phyloP scores from a whole-genome alignment of 257 asterid species.

The Leonotis leonurus region DNA sequence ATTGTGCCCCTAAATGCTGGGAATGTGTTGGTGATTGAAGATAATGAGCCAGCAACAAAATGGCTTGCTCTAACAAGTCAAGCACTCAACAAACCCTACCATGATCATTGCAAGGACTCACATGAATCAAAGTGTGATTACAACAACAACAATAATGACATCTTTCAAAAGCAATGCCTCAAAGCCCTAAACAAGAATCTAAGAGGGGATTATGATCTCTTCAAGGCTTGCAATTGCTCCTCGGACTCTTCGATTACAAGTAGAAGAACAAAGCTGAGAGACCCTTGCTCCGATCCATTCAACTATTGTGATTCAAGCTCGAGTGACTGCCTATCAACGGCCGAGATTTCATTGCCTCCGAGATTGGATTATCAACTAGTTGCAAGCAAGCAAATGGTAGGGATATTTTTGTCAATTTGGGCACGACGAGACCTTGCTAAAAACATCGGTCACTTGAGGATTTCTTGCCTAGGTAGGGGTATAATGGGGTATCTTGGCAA shows the following conservation, averaged over 20 bases:
- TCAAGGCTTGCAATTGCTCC: slow-evolving; percentile 58
- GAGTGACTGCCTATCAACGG: slow-evolving; percentile 27
- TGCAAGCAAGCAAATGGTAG: slow-evolving; percentile 93
- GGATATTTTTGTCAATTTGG: slow-evolving; percentile 74
- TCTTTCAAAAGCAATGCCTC: slow-evolving; percentile 51
- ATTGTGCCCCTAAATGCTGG: slow-evolving; percentile 92
- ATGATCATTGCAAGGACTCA: slow-evolving; percentile 28
- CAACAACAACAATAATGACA: too few species aligned
- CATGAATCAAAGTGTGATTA: slow-evolving; percentile 17
- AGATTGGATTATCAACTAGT: slow-evolving; percentile 44
- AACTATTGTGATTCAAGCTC: slow-evolving; percentile 15
- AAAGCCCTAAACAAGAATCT: slow-evolving; percentile 52
- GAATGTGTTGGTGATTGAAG: slow-evolving; percentile 74
- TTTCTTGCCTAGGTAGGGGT: slow-evolving; percentile 82
- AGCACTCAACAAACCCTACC: slow-evolving; percentile 69
- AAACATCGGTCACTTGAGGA: slow-evolving; percentile 63
- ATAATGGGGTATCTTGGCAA: slow-evolving; percentile 94
- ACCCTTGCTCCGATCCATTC: slow-evolving; percentile 25
- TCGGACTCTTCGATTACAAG: slow-evolving; percentile 15
- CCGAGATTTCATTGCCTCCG: slow-evolving; percentile 32
- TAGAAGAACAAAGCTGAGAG: slow-evolving; percentile 30
- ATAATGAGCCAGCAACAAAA: slow-evolving; percentile 88
- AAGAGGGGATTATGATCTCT: slow-evolving; percentile 34
- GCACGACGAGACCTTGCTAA: slow-evolving; percentile 55
- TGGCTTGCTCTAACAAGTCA: slow-evolving; percentile 82